Conservation (phyloP, 768 basidiomycete species). For the Auricularia sp. region DNA sequence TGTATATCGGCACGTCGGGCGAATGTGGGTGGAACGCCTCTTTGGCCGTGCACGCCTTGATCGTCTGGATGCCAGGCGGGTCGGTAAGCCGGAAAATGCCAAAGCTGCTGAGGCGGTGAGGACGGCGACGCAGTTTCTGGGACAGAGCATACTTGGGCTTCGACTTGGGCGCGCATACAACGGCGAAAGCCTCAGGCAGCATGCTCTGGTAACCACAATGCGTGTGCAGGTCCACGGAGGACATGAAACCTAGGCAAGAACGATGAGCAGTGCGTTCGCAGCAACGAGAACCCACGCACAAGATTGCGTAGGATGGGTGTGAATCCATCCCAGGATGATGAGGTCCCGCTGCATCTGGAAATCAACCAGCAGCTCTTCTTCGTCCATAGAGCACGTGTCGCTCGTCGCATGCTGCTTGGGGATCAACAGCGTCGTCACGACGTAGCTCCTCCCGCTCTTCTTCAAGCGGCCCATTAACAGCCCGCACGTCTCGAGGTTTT, state of each 20-base stretch:
- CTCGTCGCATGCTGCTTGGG: slow-evolving; percentile 83
- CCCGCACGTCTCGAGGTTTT: slow-evolving; percentile 81
- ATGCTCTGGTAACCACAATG: slow-evolving; percentile 83
- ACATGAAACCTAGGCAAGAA: slow-evolving; percentile 68
- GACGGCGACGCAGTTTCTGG: slow-evolving; percentile 3
- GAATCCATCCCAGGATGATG: slow-evolving; percentile 91
- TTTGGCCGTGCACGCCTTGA: slow-evolving; percentile 55
- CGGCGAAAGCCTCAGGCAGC: slow-evolving; percentile 86
- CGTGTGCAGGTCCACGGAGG: slow-evolving; percentile 86
- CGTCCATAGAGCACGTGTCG: slow-evolving; percentile 89
- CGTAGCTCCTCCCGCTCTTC: slow-evolving; percentile 41
- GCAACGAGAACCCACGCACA: slow-evolving; percentile 29
- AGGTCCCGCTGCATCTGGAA: slow-evolving; percentile 74
- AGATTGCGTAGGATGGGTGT: slow-evolving; percentile 84
- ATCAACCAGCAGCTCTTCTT: slow-evolving; percentile 76
- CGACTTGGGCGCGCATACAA: slow-evolving; percentile 78
- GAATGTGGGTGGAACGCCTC: slow-evolving; percentile 84
- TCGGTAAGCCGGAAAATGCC: slow-evolving; percentile 87
- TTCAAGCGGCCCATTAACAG: slow-evolving; percentile 62
- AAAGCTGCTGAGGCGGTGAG: slow-evolving; percentile 36
- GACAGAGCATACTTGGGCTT: slow-evolving; percentile 47
- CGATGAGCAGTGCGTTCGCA: not conserved
- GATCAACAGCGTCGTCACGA: slow-evolving; percentile 74
- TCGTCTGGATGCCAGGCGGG: slow-evolving; percentile 67
- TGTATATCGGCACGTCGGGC: slow-evolving; percentile 67